A percentile compares a stretch with the other conserved stretches of the same genome.
Evolutionary conservation across 345 rosid genomes (phyloP).

Genomic region (Hibiscus tridactylites): DNA sequence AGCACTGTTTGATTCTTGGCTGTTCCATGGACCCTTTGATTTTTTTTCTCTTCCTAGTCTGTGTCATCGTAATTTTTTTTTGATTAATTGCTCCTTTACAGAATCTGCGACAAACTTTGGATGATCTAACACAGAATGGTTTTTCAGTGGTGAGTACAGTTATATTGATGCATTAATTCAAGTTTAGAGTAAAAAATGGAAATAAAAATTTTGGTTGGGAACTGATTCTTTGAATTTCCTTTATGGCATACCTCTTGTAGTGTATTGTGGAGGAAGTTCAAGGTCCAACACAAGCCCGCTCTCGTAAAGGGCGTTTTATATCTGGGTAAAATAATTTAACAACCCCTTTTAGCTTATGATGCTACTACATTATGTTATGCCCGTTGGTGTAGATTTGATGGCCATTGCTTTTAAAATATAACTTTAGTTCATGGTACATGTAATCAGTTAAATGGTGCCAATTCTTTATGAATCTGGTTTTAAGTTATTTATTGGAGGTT

Average conservation of each 20-base stretch:
- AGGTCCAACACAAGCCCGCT: constrained; percentile 91
- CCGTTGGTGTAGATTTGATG: neutral
- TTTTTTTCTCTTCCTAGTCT: constrained; percentile 1
- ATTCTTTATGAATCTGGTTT: neutral
- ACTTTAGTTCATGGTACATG: neutral
- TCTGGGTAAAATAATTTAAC: constrained; percentile 56
- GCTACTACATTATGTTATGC: neutral
- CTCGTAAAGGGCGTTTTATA: constrained; percentile 91
- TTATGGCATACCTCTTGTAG: constrained; percentile 28
- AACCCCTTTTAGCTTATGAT: neutral
- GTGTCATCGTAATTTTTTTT: neutral
- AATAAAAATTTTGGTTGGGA: constrained; percentile 1
- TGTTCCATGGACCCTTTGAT: neutral
- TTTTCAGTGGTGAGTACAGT: constrained; percentile 74
- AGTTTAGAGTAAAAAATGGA: neutral
- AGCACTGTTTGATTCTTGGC: neutral
- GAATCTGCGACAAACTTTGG: constrained; percentile 98
- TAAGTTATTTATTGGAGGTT: neutral
- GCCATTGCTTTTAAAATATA: neutral
- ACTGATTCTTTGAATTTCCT: neutral
- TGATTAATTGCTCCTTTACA: constrained; percentile 28
- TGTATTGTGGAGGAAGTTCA: constrained; percentile 99
- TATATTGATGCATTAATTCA: neutral
- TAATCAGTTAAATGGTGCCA: neutral
- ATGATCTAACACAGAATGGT: constrained; percentile 79